Evolutionary conservation across 192 early-diverging fungal genomes (phyloP).

Genomic region (Podochytrium sp.): DNA sequence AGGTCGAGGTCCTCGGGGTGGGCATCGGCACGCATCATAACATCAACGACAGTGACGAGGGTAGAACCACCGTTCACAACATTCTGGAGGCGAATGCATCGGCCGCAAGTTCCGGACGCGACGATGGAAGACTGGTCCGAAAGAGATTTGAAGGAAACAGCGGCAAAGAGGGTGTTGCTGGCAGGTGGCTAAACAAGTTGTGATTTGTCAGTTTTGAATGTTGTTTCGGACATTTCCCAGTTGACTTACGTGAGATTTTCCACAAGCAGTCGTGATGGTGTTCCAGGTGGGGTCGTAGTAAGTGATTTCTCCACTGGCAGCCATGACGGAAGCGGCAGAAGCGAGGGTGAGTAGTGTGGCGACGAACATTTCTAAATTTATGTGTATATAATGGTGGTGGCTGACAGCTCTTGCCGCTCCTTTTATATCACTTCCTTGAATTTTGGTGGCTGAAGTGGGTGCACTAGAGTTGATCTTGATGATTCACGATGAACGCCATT

Average conservation of each 20-base stretch:
- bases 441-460: background rate
- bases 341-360: background rate
- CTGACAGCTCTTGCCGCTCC: background rate
- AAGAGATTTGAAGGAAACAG: background rate
- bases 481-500: too few species aligned
- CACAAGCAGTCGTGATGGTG: background rate
- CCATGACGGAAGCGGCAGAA: background rate
- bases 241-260: background rate
- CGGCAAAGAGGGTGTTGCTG: background rate
- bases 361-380: background rate
- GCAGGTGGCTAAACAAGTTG: background rate
- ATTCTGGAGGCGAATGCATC: background rate
- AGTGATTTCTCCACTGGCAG: background rate
- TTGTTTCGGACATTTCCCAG: background rate
- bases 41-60: background rate
- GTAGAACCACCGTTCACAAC: background rate
- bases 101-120: background rate
- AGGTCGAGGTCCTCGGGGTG: background rate
- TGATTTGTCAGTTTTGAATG: background rate
- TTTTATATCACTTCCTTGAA: background rate
- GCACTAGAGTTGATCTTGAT: too few species aligned
- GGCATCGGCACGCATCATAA: background rate
- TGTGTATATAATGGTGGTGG: too few species aligned
- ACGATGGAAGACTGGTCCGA: background rate
- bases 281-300: background rate